Conservation (phyloP, 2,329 filamentous ascomycete genomes). For the Sporothrix pallida region DNA sequence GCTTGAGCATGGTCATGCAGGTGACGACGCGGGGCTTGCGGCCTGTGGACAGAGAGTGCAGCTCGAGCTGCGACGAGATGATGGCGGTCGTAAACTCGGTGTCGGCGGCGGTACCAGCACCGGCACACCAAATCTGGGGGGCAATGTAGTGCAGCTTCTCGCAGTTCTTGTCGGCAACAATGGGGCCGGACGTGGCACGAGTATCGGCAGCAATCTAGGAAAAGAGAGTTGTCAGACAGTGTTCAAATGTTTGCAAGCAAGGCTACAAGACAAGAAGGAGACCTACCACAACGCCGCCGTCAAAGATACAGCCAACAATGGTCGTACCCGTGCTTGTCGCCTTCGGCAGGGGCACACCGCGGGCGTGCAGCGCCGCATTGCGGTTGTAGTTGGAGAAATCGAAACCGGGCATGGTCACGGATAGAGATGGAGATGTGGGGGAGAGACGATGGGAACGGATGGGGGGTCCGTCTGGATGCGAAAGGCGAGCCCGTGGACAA, state of each 20-base stretch:
- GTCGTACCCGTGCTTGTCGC: slow-evolving; percentile 98
- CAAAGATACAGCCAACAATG: slow-evolving; percentile 95
- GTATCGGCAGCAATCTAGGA: slow-evolving; percentile 93
- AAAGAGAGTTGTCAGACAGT: neutral
- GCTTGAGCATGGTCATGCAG: slow-evolving; percentile 99
- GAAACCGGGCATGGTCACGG: slow-evolving; percentile 84
- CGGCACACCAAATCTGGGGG: slow-evolving; percentile 98
- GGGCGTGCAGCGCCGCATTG: slow-evolving; percentile 93
- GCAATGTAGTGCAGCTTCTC: slow-evolving; percentile 99
- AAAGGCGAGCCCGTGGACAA: neutral
- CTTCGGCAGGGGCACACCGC: slow-evolving; percentile 93
- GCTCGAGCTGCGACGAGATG: slow-evolving; percentile 97
- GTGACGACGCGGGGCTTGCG: slow-evolving; percentile 97
- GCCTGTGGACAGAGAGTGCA: slow-evolving; percentile 94
- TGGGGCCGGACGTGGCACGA: slow-evolving; percentile 93
- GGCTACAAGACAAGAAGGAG: too few species aligned
- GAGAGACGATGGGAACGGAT: neutral
- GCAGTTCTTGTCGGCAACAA: slow-evolving; percentile 99
- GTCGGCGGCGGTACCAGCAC: slow-evolving; percentile 95
- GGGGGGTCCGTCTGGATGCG: slow-evolving; percentile 4
- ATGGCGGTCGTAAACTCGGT: slow-evolving; percentile 99
- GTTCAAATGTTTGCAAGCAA: too few species aligned
- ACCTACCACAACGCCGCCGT: slow-evolving; percentile 91
- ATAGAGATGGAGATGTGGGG: neutral
- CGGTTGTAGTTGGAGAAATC: slow-evolving; percentile 99